These are phyloP conservation scores for Tetradesmus obliquus DNA, from an alignment of 139 green algal genomes.

Conservation along the genomic window DNA sequence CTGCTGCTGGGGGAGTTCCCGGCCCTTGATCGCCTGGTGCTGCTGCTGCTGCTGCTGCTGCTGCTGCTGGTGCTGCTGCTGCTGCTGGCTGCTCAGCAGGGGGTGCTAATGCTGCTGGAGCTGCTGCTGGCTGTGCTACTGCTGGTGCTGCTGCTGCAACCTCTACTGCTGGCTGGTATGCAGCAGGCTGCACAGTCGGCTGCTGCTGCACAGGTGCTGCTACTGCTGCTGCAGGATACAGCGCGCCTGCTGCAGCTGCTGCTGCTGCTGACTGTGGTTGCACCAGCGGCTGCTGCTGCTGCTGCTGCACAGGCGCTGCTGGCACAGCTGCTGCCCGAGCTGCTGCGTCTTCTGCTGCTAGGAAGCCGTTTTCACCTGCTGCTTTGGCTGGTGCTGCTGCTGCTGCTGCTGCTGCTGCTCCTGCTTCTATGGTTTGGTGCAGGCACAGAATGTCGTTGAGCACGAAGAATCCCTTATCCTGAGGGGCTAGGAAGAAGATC, in stretches of 20 bases:
- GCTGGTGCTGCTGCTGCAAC: constrained; percentile 6
- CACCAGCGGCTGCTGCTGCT: not conserved
- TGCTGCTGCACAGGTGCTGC: constrained; percentile 9
- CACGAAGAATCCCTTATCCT: constrained; percentile 93
- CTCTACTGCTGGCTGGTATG: not conserved
- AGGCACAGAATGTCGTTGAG: constrained; percentile 92
- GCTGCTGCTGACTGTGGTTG: not conserved
- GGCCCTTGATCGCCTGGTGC: constrained; percentile 4
- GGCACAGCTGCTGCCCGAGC: not conserved
- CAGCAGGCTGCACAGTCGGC: not conserved
- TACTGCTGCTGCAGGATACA: not conserved
- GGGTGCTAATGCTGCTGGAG: not conserved
- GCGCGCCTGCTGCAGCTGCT: not conserved
- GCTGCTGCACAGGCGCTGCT: not conserved
- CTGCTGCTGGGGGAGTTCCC: constrained; percentile 19
- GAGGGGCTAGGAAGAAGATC: constrained; percentile 92
- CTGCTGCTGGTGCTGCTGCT: constrained; percentile 27
- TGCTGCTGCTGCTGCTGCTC: not conserved
- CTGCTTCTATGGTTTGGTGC: constrained; percentile 55
- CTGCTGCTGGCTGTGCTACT: constrained; percentile 5
- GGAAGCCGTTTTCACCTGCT: constrained; percentile 19
- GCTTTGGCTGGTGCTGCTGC: not conserved
- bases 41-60: constrained; percentile 4
- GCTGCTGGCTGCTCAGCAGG: constrained; percentile 6
- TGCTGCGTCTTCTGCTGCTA: constrained; percentile 32